Base-by-base conservation (phyloP, 805 yeast species). In the Metschnikowia reukaufii region DNA sequence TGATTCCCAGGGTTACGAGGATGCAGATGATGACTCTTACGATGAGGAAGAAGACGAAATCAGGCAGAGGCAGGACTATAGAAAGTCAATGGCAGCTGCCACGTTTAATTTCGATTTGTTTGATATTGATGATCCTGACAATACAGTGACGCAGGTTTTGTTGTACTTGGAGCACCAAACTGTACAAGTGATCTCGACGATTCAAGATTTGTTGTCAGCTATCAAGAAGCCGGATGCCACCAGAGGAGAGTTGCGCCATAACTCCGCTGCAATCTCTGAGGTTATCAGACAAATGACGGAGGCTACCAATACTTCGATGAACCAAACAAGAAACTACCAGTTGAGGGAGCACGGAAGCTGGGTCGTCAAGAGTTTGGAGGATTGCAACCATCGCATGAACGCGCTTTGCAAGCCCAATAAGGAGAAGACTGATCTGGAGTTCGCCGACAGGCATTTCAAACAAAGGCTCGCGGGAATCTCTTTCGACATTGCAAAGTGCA, bases 401-500 rank as follows among this genome's bases (percentile, higher is more conserved):
- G 74, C 77, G 23, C 74, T 92, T 50, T 84, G 91, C 61, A 67
- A 65, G 51, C 71, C 74, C 12, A 73, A 69, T 34, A 35, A 58
- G 6, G 72, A 67, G 25, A 66, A 67, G 54, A 59, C 67, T 34
- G 86, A 83, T 54, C 68, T 60, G 30, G 88, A 83, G 44, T 83
- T 78, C 61, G 97, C 97, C 2, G 96, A 89, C 62, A 86, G 87
- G 64, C 86, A 86, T 57, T 85, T 89, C 71, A 88, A 88, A 67
- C 97, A 92, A 67, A 80, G 97, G 60, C 79, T 92, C 54, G 98
- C 98, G 0, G 97, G 97, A 2, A 86, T 91, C 56, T 92, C 96
- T 23, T 92, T 90, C 70, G 98, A 92, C 64, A 88, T 92, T 68
- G 97, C 97, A 19, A 90, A 92, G 67, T 86, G 96, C 65, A 92